Base-by-base conservation (phyloP, 2,329 filamentous ascomycete genomes). In the Botrytis sinoallii region DNA sequence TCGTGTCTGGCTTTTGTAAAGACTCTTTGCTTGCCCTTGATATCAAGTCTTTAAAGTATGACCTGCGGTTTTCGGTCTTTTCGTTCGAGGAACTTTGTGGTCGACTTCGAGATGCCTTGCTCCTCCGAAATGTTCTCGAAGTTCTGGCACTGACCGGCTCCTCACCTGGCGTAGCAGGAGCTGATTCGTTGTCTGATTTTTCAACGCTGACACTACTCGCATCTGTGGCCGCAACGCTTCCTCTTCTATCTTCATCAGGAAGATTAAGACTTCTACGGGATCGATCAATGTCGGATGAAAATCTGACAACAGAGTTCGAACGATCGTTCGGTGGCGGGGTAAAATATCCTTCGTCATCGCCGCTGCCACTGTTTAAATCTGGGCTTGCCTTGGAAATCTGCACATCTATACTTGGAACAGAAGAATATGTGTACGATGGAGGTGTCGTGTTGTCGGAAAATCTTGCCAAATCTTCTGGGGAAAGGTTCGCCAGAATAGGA, bases 401-500 rank as follows among this genome's bases (percentile, higher is more conserved):
- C 40, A 79, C 74, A 35, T 74, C 76, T 67, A 79, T 72, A 16
- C 76, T 76, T 20, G 80, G 79, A 70, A 88, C 86, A 66, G 86
- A 57, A 20, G 38, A 57, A 44, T 57, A 22, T 22, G 48, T 84
- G 77, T 91, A 91, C 1, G 89, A 88, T 1, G 89, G 89, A 4
- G 89, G 89, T 22, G 63, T 57, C 32, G 40, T 29, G 5, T 64
- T 46, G 1, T 29, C 64, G 8, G 52, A 83, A 85, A 63, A 83
- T 83, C 10, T 86, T 35, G 67, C 48, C 85, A 46, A 38, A 52
- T 65, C 63, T 9, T 72, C 40, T 44, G 69, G 38, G 7, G 64
- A 29, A 16, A 71, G 69, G 64, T 59, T 80, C 73, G 95, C 92
- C 44, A 93, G 89, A 79, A 97, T 94, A 0, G 95, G 95, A 44